These are phyloP conservation scores for Trametes cubensis DNA, from an alignment of 768 basidiomycete species.

Conservation along the genomic window DNA sequence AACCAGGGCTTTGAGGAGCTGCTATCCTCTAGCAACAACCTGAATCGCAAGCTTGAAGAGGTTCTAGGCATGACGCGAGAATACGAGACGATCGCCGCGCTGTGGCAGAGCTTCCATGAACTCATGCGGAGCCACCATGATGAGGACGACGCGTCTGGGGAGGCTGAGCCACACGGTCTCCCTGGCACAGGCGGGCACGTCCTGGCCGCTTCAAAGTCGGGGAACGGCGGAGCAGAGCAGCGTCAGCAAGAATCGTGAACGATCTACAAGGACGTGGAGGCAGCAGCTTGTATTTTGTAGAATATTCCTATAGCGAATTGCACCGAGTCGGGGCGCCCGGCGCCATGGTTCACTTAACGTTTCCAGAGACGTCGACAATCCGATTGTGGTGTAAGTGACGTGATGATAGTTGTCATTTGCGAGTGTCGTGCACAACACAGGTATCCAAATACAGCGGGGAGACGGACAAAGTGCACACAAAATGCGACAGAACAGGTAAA, in stretches of 20 bases:
- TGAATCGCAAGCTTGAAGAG: constrained; percentile 92
- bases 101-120: constrained; percentile 82
- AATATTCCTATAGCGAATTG: neutral
- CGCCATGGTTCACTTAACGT: too few relatives aligned
- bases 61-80: constrained; percentile 91
- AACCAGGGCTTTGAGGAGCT: constrained; percentile 85
- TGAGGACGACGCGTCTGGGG: constrained; percentile 27
- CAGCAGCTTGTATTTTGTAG: neutral
- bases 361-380: too few relatives aligned
- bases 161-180: constrained; percentile 40
- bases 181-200: constrained; percentile 78
- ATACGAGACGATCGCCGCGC: constrained; percentile 82
- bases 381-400: too few relatives aligned
- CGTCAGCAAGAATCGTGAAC: constrained; percentile 11
- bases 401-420: constrained; percentile 23
- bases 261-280: neutral
- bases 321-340: too few relatives aligned
- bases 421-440: constrained; percentile 32
- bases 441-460: constrained; percentile 37
- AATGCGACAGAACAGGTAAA: constrained; percentile 27
- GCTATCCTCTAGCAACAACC: constrained; percentile 77
- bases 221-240: constrained; percentile 4
- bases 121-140: constrained; percentile 58
- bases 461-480: constrained; percentile 19
- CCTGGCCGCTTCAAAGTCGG: constrained; percentile 36